A percentile compares a stretch with the other conserved stretches of the same genome.
Evolutionary conservation across 176 grass and related monocot genomes (phyloP).

Genomic region (Raddia distichophylla): DNA sequence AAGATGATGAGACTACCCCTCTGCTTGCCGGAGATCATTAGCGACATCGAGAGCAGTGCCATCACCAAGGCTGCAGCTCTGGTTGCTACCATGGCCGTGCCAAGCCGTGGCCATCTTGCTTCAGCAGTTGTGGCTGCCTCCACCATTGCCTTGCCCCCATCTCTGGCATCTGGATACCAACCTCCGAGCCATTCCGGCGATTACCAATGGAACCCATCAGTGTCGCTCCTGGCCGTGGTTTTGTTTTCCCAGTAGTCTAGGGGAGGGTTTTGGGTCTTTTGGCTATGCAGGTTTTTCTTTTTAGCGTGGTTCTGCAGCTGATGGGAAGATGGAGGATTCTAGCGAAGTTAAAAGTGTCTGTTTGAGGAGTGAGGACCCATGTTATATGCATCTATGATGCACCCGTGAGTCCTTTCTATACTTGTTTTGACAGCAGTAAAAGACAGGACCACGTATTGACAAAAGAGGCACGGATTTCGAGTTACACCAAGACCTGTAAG

Average conservation of each 20-base stretch:
- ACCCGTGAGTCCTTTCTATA: conserved; percentile 50
- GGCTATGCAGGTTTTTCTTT: conserved; percentile 17
- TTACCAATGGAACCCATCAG: conserved; percentile 46
- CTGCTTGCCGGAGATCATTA: conserved; percentile 78
- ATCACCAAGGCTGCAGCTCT: conserved; percentile 50
- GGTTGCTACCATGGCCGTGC: conserved; percentile 42
- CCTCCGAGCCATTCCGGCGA: conserved; percentile 45
- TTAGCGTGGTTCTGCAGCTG: conserved; percentile 19
- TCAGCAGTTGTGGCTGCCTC: conserved; percentile 9
- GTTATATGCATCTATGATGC: conserved; percentile 10
- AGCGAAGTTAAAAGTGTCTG: conserved; percentile 23
- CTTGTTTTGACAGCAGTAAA: conserved; percentile 32
- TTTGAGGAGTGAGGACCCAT: neutral
- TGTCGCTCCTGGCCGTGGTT: conserved; percentile 24
- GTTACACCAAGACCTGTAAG: conserved; percentile 17
- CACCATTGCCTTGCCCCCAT: conserved; percentile 29
- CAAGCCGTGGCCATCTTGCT: conserved; percentile 44
- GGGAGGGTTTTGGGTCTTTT: conserved; percentile 31
- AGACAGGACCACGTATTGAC: conserved; percentile 34
- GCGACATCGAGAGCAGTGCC: conserved; percentile 52
- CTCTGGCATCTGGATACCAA: conserved; percentile 65
- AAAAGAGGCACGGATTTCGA: conserved; percentile 46
- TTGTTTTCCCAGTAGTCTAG: conserved; percentile 29
- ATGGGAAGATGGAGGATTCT: conserved; percentile 27
- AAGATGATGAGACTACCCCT: conserved; percentile 63